Conservation (phyloP, 2,329 filamentous ascomycete species). For the Colletotrichum ledebouriae region DNA sequence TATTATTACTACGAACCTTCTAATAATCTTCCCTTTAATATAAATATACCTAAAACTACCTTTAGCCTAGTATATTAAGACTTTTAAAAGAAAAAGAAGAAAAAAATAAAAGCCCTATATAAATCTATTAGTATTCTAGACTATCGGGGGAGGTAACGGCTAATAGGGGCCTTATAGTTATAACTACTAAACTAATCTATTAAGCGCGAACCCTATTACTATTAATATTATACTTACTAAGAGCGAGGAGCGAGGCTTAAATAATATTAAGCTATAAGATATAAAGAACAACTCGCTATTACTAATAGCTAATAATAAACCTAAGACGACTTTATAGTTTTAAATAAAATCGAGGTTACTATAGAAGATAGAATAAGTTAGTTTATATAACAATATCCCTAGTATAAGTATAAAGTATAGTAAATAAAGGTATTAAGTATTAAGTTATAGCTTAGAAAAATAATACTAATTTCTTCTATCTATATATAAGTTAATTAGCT, state of each 20-base stretch:
- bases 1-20: constrained; percentile 58
- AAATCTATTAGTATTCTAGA: constrained; percentile 38
- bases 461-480: background rate
- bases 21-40: constrained; percentile 61
- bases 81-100: no score
- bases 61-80: constrained; percentile 49
- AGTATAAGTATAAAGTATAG: constrained; percentile 22
- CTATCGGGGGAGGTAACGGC: constrained; percentile 41
- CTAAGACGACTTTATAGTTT: constrained; percentile 55
- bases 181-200: constrained; percentile 47
- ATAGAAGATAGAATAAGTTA: constrained; percentile 44
- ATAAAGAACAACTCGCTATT: constrained; percentile 47
- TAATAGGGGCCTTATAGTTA: constrained; percentile 45
- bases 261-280: constrained; percentile 56
- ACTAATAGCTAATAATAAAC: constrained; percentile 35
- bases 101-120: constrained; percentile 41
- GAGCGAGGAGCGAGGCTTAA: constrained; percentile 58
- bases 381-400: constrained; percentile 5
- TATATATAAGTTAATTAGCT: no score
- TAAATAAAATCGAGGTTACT: constrained; percentile 55
- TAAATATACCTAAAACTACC: constrained; percentile 54
- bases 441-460: background rate
- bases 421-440: background rate
- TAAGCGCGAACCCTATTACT: constrained; percentile 52
- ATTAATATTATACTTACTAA: constrained; percentile 54